Base-by-base conservation (phyloP, 768 basidiomycete species). In the Collybia sp. region DNA sequence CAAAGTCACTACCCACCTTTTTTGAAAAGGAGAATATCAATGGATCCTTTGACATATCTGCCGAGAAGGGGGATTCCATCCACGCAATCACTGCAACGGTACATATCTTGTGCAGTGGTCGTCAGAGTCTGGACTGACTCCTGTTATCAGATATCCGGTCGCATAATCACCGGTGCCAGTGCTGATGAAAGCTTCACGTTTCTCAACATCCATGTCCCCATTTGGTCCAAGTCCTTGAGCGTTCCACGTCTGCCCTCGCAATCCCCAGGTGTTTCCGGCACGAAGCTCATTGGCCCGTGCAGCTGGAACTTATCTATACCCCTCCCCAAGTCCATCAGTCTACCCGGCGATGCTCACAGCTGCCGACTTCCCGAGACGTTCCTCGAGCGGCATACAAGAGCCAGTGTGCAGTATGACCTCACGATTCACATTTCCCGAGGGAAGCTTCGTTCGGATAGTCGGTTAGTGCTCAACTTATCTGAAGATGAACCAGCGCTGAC, bases 1-100 rank as follows among this genome's bases (percentile, higher is more conserved):
- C 71, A 9, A 73, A 71, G 45, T 75, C 73, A 43, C 59, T 77
- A 30, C 76, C 77, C 8, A 74, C 72, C 16, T 76, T 74, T 58
- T 73, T 71, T 54, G 76, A 79, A 66, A 77, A 75, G 63, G 75
- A 77, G 58, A 68, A 70, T 40, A 70, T 79, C 61, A 73, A 61
- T 43, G 75, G 74, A 36, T 62, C 60, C 34, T 61, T 79, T 40
- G 70, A 76, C 53, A 56, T 79, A 50, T 58, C 64, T 43, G 74
- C 72, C 19, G 75, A 76, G 51, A 71, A 67, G 60, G 74, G 73
- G 20, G 76, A 79, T 55, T 76, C 72, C 16, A 77, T 77, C 38
- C 74, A 76, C 47, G 67, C 72, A 17, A 63, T 77, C 43, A 67
- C 64, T 19, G 71, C 70, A 33, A 66, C 54, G 39, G 75, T 77